Percentiles rank a stretch among this genome's conserved stretches.
Conservation (phyloP, 2,329 filamentous ascomycete genomes). For the Fusarium decemcellulare region DNA sequence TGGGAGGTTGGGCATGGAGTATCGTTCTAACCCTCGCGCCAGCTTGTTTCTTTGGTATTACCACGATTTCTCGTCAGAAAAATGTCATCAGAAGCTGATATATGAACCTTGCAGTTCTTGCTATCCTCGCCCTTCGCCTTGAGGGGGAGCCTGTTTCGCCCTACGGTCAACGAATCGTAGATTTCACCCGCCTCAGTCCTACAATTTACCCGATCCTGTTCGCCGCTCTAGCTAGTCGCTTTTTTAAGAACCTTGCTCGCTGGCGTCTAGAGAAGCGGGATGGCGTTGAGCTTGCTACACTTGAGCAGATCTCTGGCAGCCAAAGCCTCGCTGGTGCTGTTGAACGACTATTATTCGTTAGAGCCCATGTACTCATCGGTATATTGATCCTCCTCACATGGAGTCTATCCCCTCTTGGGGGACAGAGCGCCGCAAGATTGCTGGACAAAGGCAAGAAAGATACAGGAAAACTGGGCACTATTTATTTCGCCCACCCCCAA, state of each 20-base stretch:
- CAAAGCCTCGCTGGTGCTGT: background rate
- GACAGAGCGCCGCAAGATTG: background rate
- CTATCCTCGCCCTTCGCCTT: background rate
- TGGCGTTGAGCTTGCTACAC: background rate
- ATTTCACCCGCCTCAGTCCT: background rate
- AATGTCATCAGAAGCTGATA: background rate
- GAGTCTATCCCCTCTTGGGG: background rate
- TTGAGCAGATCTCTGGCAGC: background rate
- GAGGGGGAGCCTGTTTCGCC: background rate
- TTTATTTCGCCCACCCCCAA: background rate
- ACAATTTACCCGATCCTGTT: conserved; percentile 2
- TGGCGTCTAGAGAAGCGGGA: background rate
- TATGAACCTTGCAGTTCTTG: background rate
- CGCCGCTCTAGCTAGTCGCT: background rate
- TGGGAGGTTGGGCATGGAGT: background rate
- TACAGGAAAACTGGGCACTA: background rate
- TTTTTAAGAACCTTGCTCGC: background rate
- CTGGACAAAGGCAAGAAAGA: background rate
- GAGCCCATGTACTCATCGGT: background rate
- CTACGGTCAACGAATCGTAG: background rate
- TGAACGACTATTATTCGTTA: background rate
- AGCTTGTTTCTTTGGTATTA: conserved; percentile 4
- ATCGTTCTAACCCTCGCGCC: background rate
- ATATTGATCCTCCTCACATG: background rate
- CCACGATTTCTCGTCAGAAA: too few species aligned